Conservation (phyloP, 352 stramenopile species). For the Aphanomyces invadans region DNA sequence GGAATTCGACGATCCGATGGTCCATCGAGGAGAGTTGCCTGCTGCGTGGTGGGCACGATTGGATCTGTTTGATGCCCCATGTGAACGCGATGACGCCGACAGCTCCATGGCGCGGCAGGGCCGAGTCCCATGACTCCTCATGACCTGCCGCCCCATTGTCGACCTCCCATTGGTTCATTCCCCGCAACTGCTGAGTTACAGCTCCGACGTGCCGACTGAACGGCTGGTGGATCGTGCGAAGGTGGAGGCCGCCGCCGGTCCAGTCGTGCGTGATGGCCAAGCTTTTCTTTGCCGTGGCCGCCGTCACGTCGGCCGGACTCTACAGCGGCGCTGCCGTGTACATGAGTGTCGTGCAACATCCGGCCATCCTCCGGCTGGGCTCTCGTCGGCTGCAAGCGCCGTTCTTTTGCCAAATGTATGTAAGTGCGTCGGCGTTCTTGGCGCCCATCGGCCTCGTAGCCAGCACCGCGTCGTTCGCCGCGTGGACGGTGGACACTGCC, state of each 20-base stretch:
- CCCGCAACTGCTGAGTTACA: too few relatives aligned
- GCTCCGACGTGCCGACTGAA: too few relatives aligned
- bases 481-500: conserved; percentile 37
- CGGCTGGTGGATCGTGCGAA: too few relatives aligned
- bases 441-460: conserved; percentile 48
- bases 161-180: not conserved
- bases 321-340: conserved; percentile 60
- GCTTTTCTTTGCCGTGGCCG: not conserved
- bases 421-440: conserved; percentile 57
- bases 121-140: too few relatives aligned
- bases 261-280: not conserved
- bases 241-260: too few relatives aligned
- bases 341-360: conserved; percentile 67
- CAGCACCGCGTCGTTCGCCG: conserved; percentile 40
- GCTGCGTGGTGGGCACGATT: too few relatives aligned
- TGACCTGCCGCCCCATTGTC: too few relatives aligned
- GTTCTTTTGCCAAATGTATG: conserved; percentile 77
- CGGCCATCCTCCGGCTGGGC: conserved; percentile 52
- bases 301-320: conserved; percentile 28
- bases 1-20: too few relatives aligned
- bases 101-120: too few relatives aligned
- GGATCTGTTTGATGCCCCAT: too few relatives aligned
- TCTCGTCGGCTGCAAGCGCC: conserved; percentile 49
- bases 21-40: too few relatives aligned
- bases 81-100: too few relatives aligned